phyloP scores from a whole-genome alignment of 108 stramenopile genomes.

The Heterococcus sp. region DNA sequence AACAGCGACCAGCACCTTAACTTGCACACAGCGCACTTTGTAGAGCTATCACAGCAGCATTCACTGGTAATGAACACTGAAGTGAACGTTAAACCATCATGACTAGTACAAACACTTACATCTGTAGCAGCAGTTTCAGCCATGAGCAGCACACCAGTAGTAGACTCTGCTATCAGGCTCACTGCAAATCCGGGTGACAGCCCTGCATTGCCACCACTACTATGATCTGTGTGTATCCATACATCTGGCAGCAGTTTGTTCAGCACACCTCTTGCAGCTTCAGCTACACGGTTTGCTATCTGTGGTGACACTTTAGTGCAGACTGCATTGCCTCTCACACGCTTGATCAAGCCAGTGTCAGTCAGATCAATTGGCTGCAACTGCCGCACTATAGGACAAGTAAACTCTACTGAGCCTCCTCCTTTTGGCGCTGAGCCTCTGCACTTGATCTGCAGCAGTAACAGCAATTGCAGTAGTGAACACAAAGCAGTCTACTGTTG shows the following conservation, averaged over 20 bases:
- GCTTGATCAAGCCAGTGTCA: constrained; percentile 87
- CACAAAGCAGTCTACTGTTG: no score
- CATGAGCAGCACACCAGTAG: constrained; percentile 74
- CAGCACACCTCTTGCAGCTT: constrained; percentile 77
- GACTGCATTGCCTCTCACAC: constrained; percentile 92
- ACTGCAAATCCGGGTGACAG: constrained; percentile 75
- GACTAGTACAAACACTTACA: no score
- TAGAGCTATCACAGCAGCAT: no score
- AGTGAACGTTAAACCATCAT: no score
- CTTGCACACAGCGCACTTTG: no score
- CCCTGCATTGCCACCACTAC: constrained; percentile 32
- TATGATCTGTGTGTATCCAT: constrained; percentile 90
- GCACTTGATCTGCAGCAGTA: constrained; percentile 46
- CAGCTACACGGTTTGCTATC: constrained; percentile 85
- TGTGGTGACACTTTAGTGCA: no score
- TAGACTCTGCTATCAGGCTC: constrained; percentile 78
- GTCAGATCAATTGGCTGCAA: constrained; percentile 72
- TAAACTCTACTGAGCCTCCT: constrained; percentile 75
- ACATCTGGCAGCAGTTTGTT: constrained; percentile 85
- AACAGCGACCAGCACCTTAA: no score
- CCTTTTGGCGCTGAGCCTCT: constrained; percentile 72
- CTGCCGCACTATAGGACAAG: constrained; percentile 81
- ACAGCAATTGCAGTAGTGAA: no score
- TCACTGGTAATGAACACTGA: no score
- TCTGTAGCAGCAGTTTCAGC: constrained; percentile 66